Conservation (phyloP, 108 stramenopile genomes). For the Seminavis robusta region DNA sequence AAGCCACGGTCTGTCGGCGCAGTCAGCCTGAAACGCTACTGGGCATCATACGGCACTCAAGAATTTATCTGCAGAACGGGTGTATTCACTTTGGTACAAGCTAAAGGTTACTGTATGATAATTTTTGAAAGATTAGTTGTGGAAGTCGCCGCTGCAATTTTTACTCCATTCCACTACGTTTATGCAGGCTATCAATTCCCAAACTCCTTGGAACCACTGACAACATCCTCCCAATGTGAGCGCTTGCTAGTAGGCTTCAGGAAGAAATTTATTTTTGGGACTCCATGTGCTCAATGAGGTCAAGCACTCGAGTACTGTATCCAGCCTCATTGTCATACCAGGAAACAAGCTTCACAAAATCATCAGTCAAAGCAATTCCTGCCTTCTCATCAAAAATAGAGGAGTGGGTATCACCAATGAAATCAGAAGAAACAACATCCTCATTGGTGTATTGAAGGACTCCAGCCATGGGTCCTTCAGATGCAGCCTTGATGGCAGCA, state of each 20-base stretch:
- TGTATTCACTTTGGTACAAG: too few species aligned
- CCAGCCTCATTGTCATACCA: conserved; percentile 99
- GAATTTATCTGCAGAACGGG: too few species aligned
- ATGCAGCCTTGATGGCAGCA: conserved; percentile 92
- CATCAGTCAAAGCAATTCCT: conserved; percentile 93
- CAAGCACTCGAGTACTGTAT: conserved; percentile 88
- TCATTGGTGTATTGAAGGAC: conserved; percentile 94
- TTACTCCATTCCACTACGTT: too few species aligned
- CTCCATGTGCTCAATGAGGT: conserved; percentile 95
- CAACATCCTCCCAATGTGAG: neutral
- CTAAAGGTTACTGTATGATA: too few species aligned
- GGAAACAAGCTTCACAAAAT: conserved; percentile 99
- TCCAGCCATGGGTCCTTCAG: conserved; percentile 93
- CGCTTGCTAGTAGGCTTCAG: neutral
- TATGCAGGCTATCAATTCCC: too few species aligned
- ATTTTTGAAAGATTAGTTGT: too few species aligned
- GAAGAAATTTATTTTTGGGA: conserved; percentile 31
- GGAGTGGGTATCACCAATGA: conserved; percentile 88
- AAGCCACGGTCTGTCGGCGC: too few species aligned
- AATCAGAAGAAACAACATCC: conserved; percentile 95
- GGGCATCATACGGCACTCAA: too few species aligned
- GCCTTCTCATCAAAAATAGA: conserved; percentile 98
- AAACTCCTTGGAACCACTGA: too few species aligned
- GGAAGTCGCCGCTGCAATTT: too few species aligned
- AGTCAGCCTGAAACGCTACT: too few species aligned